Base-by-base conservation (phyloP, 371 early-diverging fungal genomes). In the Synchytrium microbalum region DNA sequence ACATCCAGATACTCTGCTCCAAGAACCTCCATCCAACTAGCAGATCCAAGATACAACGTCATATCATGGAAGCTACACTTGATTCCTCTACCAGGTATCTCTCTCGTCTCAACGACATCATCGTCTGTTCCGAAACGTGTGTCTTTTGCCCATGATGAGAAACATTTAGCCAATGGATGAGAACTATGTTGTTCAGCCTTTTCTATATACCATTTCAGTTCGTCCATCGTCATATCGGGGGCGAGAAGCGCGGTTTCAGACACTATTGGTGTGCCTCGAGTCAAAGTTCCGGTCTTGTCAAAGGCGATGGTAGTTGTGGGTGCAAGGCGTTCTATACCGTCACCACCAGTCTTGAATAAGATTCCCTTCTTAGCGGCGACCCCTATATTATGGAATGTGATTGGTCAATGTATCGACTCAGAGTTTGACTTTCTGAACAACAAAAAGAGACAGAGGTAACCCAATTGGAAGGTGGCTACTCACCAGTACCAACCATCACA, bases 281-380 rank as follows among this genome's bases (percentile, higher is more conserved):
- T 98, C 32, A 98, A 68, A 0, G 97, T 98, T 32, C 96, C 98
- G 2, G 97, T 98, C 75, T 98, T 98, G 75, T 98, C 97, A 74
- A 98, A 95, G 28, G 93, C 83, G 1, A 95, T 80, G 57, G 87
- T 88, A 65, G 82, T 86, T 19, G 95, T 79, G 27, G 73, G 75
- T 61, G 89, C 81, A 1, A 91, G 92, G 68, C 93, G 92, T 65
- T 76, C 72, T 0, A 79, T 60, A 46, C 95, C 78, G 5, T 89
- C 83, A 29, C 80, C 84, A 1, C 90, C 94, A 23, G 89, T 87
- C 69, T 92, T 92, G 71, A 92, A 86, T 54, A 94, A 67, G 25
- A 94, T 91, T 26, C 93, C 94, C 52, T 84, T 72, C 71, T 92
- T 85, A 5, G 97, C 97, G 27, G 92, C 95, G 2, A 96, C 86